These are phyloP conservation scores for Emericellopsis terricola DNA, from an alignment of 495 filamentous ascomycete genomes.

Conservation along the genomic window DNA sequence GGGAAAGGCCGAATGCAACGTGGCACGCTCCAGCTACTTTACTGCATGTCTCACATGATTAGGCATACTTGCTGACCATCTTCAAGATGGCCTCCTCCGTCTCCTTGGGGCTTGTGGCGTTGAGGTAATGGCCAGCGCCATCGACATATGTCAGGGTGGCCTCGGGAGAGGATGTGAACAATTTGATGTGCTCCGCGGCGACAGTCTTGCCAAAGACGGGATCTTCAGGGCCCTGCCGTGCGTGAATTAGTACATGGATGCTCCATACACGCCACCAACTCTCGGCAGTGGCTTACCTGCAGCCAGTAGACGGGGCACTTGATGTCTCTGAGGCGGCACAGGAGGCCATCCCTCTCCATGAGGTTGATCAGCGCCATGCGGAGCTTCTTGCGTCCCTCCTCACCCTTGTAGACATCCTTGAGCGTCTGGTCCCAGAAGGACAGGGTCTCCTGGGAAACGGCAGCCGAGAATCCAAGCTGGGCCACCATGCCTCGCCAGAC, in stretches of 20 bases:
- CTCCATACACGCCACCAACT: not conserved
- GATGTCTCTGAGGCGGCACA: conserved; percentile 32
- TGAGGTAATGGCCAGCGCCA: conserved; percentile 39
- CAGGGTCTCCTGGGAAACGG: conserved; percentile 17
- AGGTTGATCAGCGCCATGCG: conserved; percentile 40
- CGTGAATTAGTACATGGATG: not conserved
- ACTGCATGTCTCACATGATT: no score
- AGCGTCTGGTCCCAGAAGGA: conserved; percentile 35
- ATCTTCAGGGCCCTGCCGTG: conserved; percentile 34
- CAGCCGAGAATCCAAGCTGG: conserved; percentile 35
- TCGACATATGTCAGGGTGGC: conserved; percentile 29
- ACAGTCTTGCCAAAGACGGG: conserved; percentile 27
- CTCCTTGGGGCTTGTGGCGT: conserved; percentile 34
- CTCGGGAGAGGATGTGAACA: conserved; percentile 34
- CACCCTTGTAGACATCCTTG: conserved; percentile 36
- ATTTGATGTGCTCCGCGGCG: conserved; percentile 35
- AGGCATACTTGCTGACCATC: conserved; percentile 15
- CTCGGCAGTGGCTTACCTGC: conserved; percentile 23
- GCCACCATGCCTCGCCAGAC: conserved; percentile 36
- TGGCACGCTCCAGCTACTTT: no score
- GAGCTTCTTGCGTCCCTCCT: conserved; percentile 35
- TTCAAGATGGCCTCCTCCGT: conserved; percentile 31
- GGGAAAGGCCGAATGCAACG: no score
- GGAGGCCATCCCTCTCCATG: conserved; percentile 39
- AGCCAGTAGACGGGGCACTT: conserved; percentile 44